Conservation (phyloP, 768 basidiomycete species). For the Boletus reticuloceps region DNA sequence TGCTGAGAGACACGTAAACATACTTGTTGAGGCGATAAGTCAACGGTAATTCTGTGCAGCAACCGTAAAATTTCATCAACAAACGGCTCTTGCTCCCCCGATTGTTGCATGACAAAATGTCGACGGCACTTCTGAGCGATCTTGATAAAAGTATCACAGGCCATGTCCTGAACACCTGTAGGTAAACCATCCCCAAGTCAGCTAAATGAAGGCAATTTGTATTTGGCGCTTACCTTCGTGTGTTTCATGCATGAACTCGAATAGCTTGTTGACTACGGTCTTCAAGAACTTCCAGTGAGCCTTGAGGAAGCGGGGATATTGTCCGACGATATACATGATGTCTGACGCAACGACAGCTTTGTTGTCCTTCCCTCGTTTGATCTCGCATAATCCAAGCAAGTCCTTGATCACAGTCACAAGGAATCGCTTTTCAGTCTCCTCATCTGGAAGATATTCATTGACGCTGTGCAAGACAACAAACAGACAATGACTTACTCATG, state of each 20-base stretch:
- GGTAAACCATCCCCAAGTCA: background rate
- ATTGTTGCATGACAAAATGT: constrained; percentile 98
- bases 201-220: background rate
- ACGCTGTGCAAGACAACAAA: background rate
- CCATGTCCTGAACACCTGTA: constrained; percentile 98
- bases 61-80: constrained; percentile 94
- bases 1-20: background rate
- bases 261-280: constrained; percentile 98
- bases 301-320: constrained; percentile 98
- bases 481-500: constrained; percentile 72
- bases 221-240: constrained; percentile 69
- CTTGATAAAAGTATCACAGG: constrained; percentile 99
- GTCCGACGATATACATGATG: constrained; percentile 99
- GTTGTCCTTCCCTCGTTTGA: constrained; percentile 99
- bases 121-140: constrained; percentile 98
- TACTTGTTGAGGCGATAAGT: constrained; percentile 86
- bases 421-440: constrained; percentile 99
- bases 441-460: constrained; percentile 52
- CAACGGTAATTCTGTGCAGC: constrained; percentile 91
- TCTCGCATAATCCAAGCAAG: constrained; percentile 93
- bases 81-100: constrained; percentile 95
- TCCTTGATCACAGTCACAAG: constrained; percentile 99
- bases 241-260: constrained; percentile 99
- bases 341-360: constrained; percentile 97
- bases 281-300: constrained; percentile 99